Base-by-base conservation (phyloP, 345 rosid genomes). In the Camelina neglecta region DNA sequence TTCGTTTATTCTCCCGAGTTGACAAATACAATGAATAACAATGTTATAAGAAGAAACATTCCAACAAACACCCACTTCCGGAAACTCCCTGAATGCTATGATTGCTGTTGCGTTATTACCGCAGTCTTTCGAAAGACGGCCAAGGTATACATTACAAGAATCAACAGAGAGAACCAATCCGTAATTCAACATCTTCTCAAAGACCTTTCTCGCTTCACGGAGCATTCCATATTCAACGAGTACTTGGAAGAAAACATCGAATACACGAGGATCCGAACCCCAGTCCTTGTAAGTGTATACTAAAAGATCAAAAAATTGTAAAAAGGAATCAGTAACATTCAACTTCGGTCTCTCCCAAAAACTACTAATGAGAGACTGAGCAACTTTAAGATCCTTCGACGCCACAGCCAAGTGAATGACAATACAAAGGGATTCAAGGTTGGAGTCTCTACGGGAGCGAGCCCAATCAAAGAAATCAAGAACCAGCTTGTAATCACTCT, bases 381-480 rank as follows among this genome's bases (percentile, higher is more conserved):
- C 96, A 26, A 69, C 76, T 73, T 81, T 78, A 0, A 90, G 74
- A 82, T 92, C 97, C 81, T 84, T 85, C 2, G 86, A 86, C 23
- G 93, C 87, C 24, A 74, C 92, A 78, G 93, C 91, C 53, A 92
- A 83, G 44, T 95, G 97, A 82, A 84, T 73, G 59, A 90, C 86
- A 70, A 92, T 89, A 79, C 97, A 90, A 50, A 84, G 89, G 0
- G 87, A 85, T 81, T 95, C 97, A 61, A 92, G 86, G 53, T 68
- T 84, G 15, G 92, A 93, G 42, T 86, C 90, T 80, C 89, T 80
- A 3, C 82, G 88, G 5, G 82, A 76, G 73, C 89, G 74, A 56
- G 90, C 93, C 97, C 99, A 95, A 12, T 87, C 82, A 72, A 92
- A 90, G 83, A 95, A 95, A 76, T 87, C 90, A 75, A 92, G 83